Conservation (phyloP, 345 rosid genomes). For the Eucalyptus caleyi region DNA sequence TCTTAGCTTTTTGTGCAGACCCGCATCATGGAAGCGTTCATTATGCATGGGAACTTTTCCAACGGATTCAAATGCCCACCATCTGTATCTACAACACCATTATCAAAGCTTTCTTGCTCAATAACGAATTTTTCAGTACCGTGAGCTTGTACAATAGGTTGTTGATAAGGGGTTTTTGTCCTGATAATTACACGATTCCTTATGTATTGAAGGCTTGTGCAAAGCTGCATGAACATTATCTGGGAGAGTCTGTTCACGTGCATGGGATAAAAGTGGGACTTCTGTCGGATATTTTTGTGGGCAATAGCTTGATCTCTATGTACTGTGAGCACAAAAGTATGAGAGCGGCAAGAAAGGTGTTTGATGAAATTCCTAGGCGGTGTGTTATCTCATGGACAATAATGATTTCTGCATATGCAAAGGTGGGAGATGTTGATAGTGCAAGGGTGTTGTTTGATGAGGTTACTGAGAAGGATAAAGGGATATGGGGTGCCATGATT, state of each 20-base stretch:
- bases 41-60: conserved; percentile 27
- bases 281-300: conserved; percentile 19
- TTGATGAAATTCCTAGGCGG: conserved; percentile 18
- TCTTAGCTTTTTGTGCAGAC: conserved; percentile 31
- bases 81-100: conserved; percentile 42
- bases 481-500: conserved; percentile 46
- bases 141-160: conserved; percentile 6
- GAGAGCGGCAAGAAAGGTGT: conserved; percentile 14
- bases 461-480: conserved; percentile 21
- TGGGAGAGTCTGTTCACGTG: conserved; percentile 26
- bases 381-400: conserved; percentile 34
- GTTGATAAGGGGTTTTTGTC: conserved; percentile 10
- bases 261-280: conserved; percentile 24
- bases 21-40: conserved; percentile 8
- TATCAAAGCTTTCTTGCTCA: conserved; percentile 25
- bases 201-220: conserved; percentile 31
- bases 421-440: conserved; percentile 19
- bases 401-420: conserved; percentile 35
- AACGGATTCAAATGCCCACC: conserved; percentile 24
- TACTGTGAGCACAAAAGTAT: conserved; percentile 10
- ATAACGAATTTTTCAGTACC: neutral
- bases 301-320: conserved; percentile 24
- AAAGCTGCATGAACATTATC: conserved; percentile 3
- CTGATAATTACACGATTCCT: conserved; percentile 36
- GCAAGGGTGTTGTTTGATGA: conserved; percentile 31